Percentiles rank a stretch among this genome's conserved stretches.
Conservation (phyloP, 768 basidiomycete genomes). For the Phlebiopsis gigantea region DNA sequence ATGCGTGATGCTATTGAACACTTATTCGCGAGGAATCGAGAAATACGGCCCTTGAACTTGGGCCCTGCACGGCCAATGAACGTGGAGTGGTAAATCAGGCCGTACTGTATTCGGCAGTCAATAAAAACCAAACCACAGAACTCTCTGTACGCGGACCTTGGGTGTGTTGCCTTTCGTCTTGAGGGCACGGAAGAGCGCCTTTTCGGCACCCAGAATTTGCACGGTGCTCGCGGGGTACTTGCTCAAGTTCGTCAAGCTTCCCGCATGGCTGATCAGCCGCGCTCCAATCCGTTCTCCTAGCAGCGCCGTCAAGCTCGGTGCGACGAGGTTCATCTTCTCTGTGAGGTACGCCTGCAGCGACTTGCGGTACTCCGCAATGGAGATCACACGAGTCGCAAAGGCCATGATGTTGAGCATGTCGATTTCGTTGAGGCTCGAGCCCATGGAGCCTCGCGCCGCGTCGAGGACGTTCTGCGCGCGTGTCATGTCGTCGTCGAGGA, state of each 20-base stretch:
- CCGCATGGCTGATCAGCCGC: slow-evolving; percentile 90
- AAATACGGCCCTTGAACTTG: slow-evolving; percentile 96
- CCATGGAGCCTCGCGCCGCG: slow-evolving; percentile 92
- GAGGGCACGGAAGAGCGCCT: slow-evolving; percentile 93
- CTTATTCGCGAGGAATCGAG: slow-evolving; percentile 98
- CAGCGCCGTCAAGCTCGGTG: slow-evolving; percentile 86
- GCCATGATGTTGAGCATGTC: slow-evolving; percentile 95
- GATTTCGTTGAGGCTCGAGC: slow-evolving; percentile 82
- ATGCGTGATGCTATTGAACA: slow-evolving; percentile 96
- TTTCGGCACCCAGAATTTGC: slow-evolving; percentile 97
- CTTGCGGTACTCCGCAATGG: slow-evolving; percentile 91
- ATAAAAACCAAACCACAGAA: background rate
- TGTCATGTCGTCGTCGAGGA: slow-evolving; percentile 81
- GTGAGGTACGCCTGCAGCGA: slow-evolving; percentile 79
- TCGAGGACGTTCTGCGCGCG: slow-evolving; percentile 93
- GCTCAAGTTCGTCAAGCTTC: slow-evolving; percentile 92
- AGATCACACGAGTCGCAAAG: slow-evolving; percentile 87
- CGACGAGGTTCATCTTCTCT: slow-evolving; percentile 98
- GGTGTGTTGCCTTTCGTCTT: slow-evolving; percentile 99
- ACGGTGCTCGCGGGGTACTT: slow-evolving; percentile 99
- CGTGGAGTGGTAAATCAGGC: slow-evolving; percentile 93
- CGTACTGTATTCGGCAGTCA: slow-evolving; percentile 56
- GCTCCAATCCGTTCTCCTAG: slow-evolving; percentile 92
- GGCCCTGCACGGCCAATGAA: slow-evolving; percentile 95
- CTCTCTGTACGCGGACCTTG: slow-evolving; percentile 50